Base-by-base conservation (phyloP, 441 rosid genomes). In the Pelargonium australe region DNA sequence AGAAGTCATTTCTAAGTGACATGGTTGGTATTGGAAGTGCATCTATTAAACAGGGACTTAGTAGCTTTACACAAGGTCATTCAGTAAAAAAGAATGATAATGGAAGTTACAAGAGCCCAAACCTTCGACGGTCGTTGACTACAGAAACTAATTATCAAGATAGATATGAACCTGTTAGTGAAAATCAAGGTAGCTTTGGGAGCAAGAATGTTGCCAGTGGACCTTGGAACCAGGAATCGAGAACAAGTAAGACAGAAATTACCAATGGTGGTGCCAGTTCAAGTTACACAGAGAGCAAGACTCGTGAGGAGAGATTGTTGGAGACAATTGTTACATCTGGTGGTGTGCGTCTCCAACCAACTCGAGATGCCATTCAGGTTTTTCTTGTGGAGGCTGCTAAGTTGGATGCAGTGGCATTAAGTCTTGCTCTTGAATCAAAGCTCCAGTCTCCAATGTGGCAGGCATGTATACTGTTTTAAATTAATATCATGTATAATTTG, bases 1-100 rank as follows among this genome's bases (percentile, higher is more conserved):
- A 70, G 75, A 95, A 87, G 78, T 92, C 99, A 34, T 92, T 95
- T 82, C 81, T 95, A 62, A 95, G 95, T 74, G 99, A 92, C 83
- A 93, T 92, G 40, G 98, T 95, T 72, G 96, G 87, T 58, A 20
- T 95, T 70, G 98, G 99, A 74, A 95, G 97, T 77, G 95, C 98
- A 51, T 87, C 98, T 68, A 84, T 95, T 73, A 95, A 84, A 85
- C 99, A 92, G 73, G 99, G 99, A 69, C 76, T 95, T 55, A 92
- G 84, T 79, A 92, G 73, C 81, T 82, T 95, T 44, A 74, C 96
- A 9, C 98, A 90, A 76, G 88, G 97, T 16, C 83, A 92, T 76
- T 80, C 89, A 0, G 64, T 80, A 17, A 84, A 74, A 68, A 92
- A 82, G 85, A 86, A 81, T 79, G 99, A 92, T 67, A 85, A 78